phyloP scores from a whole-genome alignment of 495 filamentous ascomycete species.

The Neurospora cerealis region DNA sequence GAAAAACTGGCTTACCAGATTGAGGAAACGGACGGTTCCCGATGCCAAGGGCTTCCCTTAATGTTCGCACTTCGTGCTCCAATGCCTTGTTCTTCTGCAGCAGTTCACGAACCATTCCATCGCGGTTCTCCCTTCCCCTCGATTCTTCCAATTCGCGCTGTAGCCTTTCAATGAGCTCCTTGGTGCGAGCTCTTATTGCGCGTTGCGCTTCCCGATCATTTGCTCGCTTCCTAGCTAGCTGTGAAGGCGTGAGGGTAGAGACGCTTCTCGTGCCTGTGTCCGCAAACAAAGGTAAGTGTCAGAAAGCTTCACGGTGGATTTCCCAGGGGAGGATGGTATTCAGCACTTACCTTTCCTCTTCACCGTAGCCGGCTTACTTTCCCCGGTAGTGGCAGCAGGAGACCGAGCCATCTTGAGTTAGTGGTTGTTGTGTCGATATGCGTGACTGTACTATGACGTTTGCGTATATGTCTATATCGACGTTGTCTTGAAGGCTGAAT shows the following conservation, averaged over 20 bases:
- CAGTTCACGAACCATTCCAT: constrained; percentile 26
- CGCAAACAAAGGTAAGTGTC: neutral
- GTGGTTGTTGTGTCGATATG: neutral
- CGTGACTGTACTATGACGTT: neutral
- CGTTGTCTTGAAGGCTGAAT: neutral
- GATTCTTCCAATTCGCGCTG: constrained; percentile 60
- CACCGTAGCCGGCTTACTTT: constrained; percentile 10
- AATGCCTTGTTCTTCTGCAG: constrained; percentile 28
- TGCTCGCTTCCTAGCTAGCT: constrained; percentile 69
- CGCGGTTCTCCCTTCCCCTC: constrained; percentile 21
- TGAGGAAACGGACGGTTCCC: constrained; percentile 7
- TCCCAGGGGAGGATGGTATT: neutral
- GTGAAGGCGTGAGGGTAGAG: constrained; percentile 60
- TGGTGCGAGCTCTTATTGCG: constrained; percentile 74
- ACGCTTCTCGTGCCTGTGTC: constrained; percentile 54
- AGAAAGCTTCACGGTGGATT: neutral
- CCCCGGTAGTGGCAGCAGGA: constrained; percentile 12
- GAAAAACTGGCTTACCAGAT: constrained; percentile 12
- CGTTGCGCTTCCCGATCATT: constrained; percentile 86
- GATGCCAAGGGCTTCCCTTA: constrained; percentile 22
- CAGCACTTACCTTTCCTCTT: constrained; percentile 27
- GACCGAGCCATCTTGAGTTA: constrained; percentile 6
- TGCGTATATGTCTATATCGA: neutral
- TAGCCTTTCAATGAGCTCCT: constrained; percentile 66
- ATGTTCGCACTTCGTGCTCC: constrained; percentile 23